Percentiles rank a stretch among this genome's conserved stretches.
Evolutionary conservation across 805 yeast genomes (phyloP).

Genomic region (Teunomyces aglyptinius): DNA sequence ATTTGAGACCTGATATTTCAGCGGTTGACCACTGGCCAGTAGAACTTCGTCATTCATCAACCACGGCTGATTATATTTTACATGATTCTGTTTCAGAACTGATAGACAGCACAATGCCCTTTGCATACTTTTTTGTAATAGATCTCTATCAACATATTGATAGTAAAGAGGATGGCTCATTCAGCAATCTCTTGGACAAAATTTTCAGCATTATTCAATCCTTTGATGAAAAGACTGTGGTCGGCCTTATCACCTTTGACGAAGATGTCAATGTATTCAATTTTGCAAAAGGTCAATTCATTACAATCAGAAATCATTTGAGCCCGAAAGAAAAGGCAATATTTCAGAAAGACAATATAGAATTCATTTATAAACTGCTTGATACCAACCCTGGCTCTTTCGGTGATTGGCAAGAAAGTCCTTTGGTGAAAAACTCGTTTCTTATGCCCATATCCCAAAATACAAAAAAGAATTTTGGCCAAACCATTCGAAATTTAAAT

Average conservation of each 20-base stretch:
- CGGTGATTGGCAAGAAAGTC: slow-evolving; percentile 11
- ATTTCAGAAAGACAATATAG: slow-evolving; percentile 4
- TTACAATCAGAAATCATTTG: background rate
- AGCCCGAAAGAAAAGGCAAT: slow-evolving; percentile 4
- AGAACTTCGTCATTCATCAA: slow-evolving; percentile 23
- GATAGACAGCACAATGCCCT: slow-evolving; percentile 7
- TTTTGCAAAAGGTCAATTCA: background rate
- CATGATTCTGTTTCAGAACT: slow-evolving; percentile 24
- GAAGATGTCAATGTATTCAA: slow-evolving; percentile 26
- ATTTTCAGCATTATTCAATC: slow-evolving; percentile 14
- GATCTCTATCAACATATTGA: slow-evolving; percentile 32
- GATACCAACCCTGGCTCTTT: slow-evolving; percentile 1
- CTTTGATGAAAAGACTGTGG: slow-evolving; percentile 15
- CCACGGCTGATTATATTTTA: slow-evolving; percentile 31
- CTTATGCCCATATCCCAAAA: slow-evolving; percentile 8
- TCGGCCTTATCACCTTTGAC: slow-evolving; percentile 30
- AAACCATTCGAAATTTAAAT: slow-evolving; percentile 12
- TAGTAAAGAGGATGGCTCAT: slow-evolving; percentile 13
- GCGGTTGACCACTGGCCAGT: slow-evolving; percentile 23
- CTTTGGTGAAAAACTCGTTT: slow-evolving; percentile 9
- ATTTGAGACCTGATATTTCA: slow-evolving; percentile 12
- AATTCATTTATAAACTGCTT: slow-evolving; percentile 3
- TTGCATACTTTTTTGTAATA: slow-evolving; percentile 22
- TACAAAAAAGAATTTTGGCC: slow-evolving; percentile 8
- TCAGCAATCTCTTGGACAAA: slow-evolving; percentile 12